phyloP scores from a whole-genome alignment of 2,329 filamentous ascomycete species.

The Lachnellula arida region DNA sequence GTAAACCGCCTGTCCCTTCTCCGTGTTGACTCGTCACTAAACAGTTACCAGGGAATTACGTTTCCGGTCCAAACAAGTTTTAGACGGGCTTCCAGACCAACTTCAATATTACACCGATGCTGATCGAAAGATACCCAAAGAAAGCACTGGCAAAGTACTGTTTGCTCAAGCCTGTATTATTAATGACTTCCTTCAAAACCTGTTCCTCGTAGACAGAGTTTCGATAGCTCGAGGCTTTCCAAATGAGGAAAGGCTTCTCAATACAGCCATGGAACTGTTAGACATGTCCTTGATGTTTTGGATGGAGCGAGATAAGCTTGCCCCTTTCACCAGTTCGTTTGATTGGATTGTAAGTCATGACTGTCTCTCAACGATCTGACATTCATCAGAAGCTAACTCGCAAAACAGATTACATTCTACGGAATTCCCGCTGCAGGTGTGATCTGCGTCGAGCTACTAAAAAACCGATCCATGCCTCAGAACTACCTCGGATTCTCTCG shows the following conservation, averaged over 20 bases:
- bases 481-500: conserved; percentile 20
- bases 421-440: conserved; percentile 28
- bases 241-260: conserved; percentile 22
- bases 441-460: conserved; percentile 29
- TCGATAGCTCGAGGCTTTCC: conserved; percentile 20
- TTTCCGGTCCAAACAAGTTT: conserved; percentile 16
- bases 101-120: conserved; percentile 20
- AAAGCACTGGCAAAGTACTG: conserved; percentile 14
- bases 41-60: conserved; percentile 18
- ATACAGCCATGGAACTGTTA: conserved; percentile 28
- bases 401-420: conserved; percentile 17
- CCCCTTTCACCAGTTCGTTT: conserved; percentile 19
- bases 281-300: conserved; percentile 27
- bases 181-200: conserved; percentile 27
- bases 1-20: conserved; percentile 7
- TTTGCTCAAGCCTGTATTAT: conserved; percentile 19
- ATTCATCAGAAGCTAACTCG: not conserved
- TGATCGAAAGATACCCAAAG: conserved; percentile 15
- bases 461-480: conserved; percentile 9
- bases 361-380: not conserved
- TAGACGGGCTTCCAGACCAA: conserved; percentile 16
- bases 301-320: conserved; percentile 26
- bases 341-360: conserved; percentile 27
- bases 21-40: conserved; percentile 1
- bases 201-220: conserved; percentile 27